Evolutionary conservation across 805 yeast species (phyloP), one percentile per base, ranked within the genome.

Genomic region (Lachancea sp.): DNA sequence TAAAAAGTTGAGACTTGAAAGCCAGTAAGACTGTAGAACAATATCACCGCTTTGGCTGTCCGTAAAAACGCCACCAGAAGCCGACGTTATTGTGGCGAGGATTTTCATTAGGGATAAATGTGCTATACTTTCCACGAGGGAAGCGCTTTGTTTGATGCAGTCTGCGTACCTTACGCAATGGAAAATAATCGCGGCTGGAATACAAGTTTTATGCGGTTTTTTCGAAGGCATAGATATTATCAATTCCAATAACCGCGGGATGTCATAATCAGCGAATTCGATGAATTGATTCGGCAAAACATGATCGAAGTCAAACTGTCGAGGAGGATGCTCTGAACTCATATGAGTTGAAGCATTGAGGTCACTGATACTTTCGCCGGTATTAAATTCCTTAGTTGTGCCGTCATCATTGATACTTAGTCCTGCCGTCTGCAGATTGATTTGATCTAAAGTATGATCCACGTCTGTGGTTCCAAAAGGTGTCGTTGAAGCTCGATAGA

Each of bases 1-100:
- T 37, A 90, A 64, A 49, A 84, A 79, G 44, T 84, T 83, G 33
- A 83, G 58, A 19, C 83, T 81, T 4, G 95, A 79, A 26, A 92
- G 72, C 97, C 97, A 92, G 58, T 87, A 90, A 37, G 95, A 81
- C 46, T 81, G 71, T 29, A 72, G 56, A 13, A 83, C 83, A 41
- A 83, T 79, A 54, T 83, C 90, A 23, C 80, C 82, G 24, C 55
- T 32, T 16, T 34, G 29, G 4, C 33, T 16, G 15, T 6, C 24
- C 21, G 31, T 17, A 45, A 72, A 17, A 45, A 72, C 70, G 8
- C 74, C 76, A 1, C 84, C 85, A 13, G 82, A 71, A 47, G 72
- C 75, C 1, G 83, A 73, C 38, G 76, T 69, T 2, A 82, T 72
- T 6, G 74, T 73, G 3, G 83, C 63, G 48, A 85, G 64, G 13